Base-by-base conservation (phyloP, 768 basidiomycete species). In the Sporobolomyces pararoseus region DNA sequence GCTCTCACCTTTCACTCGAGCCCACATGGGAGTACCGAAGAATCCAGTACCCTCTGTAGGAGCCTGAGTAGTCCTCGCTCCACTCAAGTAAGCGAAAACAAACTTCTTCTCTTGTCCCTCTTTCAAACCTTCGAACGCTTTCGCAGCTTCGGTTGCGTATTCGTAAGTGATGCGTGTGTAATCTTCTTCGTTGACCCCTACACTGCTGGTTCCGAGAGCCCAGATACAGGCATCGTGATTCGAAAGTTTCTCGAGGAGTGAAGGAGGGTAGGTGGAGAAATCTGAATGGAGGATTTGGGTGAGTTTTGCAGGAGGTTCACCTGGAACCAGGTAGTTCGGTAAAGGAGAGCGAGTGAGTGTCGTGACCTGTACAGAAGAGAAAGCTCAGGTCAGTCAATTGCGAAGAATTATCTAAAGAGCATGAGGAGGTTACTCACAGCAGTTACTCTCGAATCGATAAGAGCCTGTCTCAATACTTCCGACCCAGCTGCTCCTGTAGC, bases 141-240 rank as follows among this genome's bases (percentile, higher is more conserved):
- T 64, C 3, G 71, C 71, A 0, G 71, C 71, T 19, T 37, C 66
- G 25, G 65, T 7, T 3, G 71, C 53, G 46, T 76, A 80, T 42
- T 77, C 77, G 60, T 77, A 52, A 19, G 80, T 80, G 29, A 79
- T 73, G 10, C 72, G 67, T 17, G 76, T 67, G 65, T 79, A 79
- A 14, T 78, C 76, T 0, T 2, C 14, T 29, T 72, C 71, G 42
- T 23, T 13, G 31, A 53, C 25, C 0, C 62, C 65, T 10, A 47
- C 25, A 10, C n/a, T 23, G 19, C 46, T 34, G 12, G 31, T 52
- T 5, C 71, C 71, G 7, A 68, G 53, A 0, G 58, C 63, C 71
- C 71, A 72, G 25, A 65, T 27, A n/a, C 46, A 47, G 0, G 63
- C 66, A 39, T 65, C 66, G 42, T 65, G 52, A 16, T 44, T 63